Base-by-base conservation (phyloP, 176 grass and related monocot genomes). In the Paspalum vaginatum region DNA sequence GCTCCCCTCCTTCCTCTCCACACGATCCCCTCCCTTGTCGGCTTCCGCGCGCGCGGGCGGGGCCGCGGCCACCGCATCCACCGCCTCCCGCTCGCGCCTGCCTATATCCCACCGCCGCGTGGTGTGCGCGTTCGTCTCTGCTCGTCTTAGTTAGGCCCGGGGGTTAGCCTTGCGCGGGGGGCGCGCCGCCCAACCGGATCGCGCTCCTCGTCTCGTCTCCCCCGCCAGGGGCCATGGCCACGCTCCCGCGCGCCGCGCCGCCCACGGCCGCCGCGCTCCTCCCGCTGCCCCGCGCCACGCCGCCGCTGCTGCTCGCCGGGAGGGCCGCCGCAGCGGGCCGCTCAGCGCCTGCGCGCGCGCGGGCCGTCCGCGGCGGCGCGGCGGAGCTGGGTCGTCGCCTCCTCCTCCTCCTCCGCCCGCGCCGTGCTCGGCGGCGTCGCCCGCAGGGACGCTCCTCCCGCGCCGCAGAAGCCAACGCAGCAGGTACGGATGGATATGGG, bases 271-370 rank as follows among this genome's bases (percentile, higher is more conserved):
- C 79, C 17, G 45, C 62, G 77, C 87, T 51, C 47, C 63, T 80
- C 70, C 70, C 55, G 40, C 63, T 75, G 24, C 46, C 76, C 44
- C 81, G 87, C 76, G 76, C 81, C 70, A 63, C 87, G 63, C 87
- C 87, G 82, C 82, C 87, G 87, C 87, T 83, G 70, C 82, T 89
- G 76, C 87, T 89, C 55, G 87, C 87, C 0, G 82, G 77, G 46
- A 78, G 82, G 61, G 76, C 60, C 18, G 87, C 87, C 63, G 82
- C 77, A 22, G 70, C 82, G 25, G 45, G 77, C 12, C 67, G 12
- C 67, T 70, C 12, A n/a, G 18, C 32, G 82, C 61, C 82, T 89
- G 46, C 62, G 82, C 14, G 70, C 77, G 13, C 49, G 87, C 5
- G 82, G 77, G 24, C 56, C 87, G 61, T 51, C 87, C 64, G 65